These are phyloP conservation scores for Agarophyton chilense DNA, from an alignment of 23 red algal species.

Conservation along the genomic window DNA sequence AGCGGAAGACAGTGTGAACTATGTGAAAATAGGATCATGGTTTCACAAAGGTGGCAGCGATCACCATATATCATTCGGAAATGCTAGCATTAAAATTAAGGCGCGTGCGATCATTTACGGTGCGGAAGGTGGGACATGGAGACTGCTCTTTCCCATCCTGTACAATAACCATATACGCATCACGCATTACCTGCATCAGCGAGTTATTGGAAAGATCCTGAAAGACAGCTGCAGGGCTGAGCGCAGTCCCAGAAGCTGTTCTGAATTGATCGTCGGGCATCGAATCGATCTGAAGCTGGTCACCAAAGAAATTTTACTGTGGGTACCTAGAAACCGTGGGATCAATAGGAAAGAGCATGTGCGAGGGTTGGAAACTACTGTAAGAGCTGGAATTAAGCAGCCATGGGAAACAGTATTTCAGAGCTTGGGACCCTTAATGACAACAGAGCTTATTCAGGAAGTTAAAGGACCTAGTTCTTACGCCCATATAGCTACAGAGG, in stretches of 20 bases:
- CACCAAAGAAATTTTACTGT: background rate
- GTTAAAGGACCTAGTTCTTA: constrained; percentile 6
- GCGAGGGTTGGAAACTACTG: background rate
- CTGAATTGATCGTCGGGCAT: background rate
- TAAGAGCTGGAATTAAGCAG: background rate
- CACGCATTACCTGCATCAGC: background rate
- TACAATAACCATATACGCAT: background rate
- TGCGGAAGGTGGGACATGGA: background rate
- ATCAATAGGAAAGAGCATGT: background rate
- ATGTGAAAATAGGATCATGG: constrained; percentile 31
- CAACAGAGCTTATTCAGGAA: constrained; percentile 15
- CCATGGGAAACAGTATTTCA: constrained; percentile 3
- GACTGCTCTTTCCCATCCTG: background rate
- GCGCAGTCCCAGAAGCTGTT: background rate
- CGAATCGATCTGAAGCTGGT: background rate
- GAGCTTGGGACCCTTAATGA: background rate
- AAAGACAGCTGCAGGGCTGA: background rate
- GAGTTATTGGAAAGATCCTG: background rate
- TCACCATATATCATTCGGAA: constrained; percentile 20
- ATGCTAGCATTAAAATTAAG: background rate
- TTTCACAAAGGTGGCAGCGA: constrained; percentile 38
- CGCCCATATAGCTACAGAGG: background rate
- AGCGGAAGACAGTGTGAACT: background rate
- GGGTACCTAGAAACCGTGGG: background rate
- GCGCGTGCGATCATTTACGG: background rate